Percentiles rank a stretch among this genome's conserved stretches.
These are phyloP conservation scores for Ustilago xerochloae DNA, from an alignment of 1,284 basidiomycete species.

Conservation along the genomic window DNA sequence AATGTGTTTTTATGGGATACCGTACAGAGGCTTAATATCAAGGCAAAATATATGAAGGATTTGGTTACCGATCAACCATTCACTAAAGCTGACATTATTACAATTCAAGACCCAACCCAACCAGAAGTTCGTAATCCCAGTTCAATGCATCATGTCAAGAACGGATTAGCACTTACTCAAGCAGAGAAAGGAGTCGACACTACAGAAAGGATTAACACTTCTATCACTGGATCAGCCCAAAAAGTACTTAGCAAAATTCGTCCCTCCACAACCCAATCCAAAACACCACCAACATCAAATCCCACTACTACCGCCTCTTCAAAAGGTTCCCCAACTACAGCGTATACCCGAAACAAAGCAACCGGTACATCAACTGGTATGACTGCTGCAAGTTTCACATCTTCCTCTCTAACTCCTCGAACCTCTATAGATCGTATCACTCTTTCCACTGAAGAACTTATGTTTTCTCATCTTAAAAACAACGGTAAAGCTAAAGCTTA, in stretches of 20 bases:
- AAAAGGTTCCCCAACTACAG: conserved; percentile 11
- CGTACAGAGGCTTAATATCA: conserved; percentile 76
- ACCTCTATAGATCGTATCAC: conserved; percentile 81
- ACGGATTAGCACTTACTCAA: conserved; percentile 56
- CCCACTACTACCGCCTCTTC: not conserved
- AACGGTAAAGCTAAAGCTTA: conserved; percentile 45
- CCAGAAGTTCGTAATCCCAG: conserved; percentile 32
- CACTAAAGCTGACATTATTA: conserved; percentile 87
- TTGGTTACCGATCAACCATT: conserved; percentile 84
- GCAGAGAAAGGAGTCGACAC: conserved; percentile 56
- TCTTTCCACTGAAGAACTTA: conserved; percentile 88
- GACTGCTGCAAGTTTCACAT: conserved; percentile 90
- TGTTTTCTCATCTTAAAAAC: conserved; percentile 76
- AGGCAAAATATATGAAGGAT: conserved; percentile 78
- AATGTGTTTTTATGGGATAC: conserved; percentile 90
- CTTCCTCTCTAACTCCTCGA: conserved; percentile 86
- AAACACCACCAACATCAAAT: not conserved
- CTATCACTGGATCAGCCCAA: conserved; percentile 64
- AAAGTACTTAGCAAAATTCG: conserved; percentile 50
- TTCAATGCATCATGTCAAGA: conserved; percentile 63
- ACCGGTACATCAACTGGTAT: conserved; percentile 90
- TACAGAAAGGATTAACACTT: conserved; percentile 62
- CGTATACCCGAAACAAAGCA: conserved; percentile 68
- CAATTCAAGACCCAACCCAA: conserved; percentile 73
- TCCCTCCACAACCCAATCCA: not conserved